Base-by-base conservation (phyloP, 1,284 basidiomycete species). In the Ustilago xerochloae region DNA sequence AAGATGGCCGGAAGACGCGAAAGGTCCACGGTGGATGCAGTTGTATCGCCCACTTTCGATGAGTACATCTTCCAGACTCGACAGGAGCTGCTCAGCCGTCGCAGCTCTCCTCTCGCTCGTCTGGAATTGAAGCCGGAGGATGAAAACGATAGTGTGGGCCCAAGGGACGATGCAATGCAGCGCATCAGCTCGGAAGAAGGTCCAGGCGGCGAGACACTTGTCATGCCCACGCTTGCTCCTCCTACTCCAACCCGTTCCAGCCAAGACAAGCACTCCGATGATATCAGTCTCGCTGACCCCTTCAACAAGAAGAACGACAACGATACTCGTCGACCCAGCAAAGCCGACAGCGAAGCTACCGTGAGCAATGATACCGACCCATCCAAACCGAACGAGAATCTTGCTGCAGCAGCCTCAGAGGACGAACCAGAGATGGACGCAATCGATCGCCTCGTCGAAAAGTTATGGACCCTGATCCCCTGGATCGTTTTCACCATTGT, bases 391-490 rank as follows among this genome's bases (percentile, higher is more conserved):
- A 43, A 18, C 22, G 50, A 12, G 24, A 26, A 29, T 3, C 15
- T 18, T n/a, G n/a, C 26, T 32, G 10, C 51, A 38, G 26, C 18
- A 36, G 10, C 24, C 24, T 10, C 15, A 39, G 49, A 39, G n/a
- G 24, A 49, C 10, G 46, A 26, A 8, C 12, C 6, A 26, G 48
- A 59, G 49, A 47, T 60, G 10, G 73, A 80, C 48, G 80, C 78
- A 1, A 52, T 81, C 48, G 78, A 81, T 47, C 59, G 69, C 1
- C 70, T 81, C 2, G 33, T 78, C 0, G 62, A 64, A 24, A 46
- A 50, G 18, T n/a, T 81, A 20, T 65, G 58, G 52, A 58, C 58
- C 24, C 29, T 57, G 4, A 71, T 80, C 58, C 74, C 78, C 0
- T 77, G 75, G 38, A 6, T 63, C 13, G 26, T 80, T 20, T 74